Base-by-base conservation (phyloP, 2,329 filamentous ascomycete species). In the Botrytis pseudocinerea region DNA sequence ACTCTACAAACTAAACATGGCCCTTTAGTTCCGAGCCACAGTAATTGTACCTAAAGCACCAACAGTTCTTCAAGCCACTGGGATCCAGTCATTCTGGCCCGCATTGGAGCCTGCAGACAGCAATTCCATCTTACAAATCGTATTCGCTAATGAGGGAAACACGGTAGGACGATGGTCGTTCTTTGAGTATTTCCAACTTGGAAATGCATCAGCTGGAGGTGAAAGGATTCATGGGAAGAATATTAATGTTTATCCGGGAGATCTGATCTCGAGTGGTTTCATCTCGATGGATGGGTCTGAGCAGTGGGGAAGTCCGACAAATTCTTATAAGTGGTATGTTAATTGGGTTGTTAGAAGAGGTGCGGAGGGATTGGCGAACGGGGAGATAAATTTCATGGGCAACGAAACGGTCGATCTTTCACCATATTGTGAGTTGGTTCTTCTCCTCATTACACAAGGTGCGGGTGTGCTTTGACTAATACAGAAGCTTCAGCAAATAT, bases 91-190 rank as follows among this genome's bases (percentile, higher is more conserved):
- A 38, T 51, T 71, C 32, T 71, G 60, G 60, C 60, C 69, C 6
- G 69, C 57, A 14, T 32, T 71, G 4, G 42, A 71, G 28, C 69
- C 60, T 20, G 28, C 42, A 6, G 18, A 18, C 22, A 48, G 38
- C 32, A 82, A 4, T 77, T 76, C 60, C 14, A 51, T 71, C 14
- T 18, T 71, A 16, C 60, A 71, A 32, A 65, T 42, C 8, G 60
- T 71, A 32, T 7, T 57, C 20, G 69, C 69, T 5, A 71, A 66
- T 57, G 46, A 57, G 22, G 69, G 69, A 20, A 22, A 22, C 1
- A 20, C 38, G 9, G 18, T 64, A 22, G 60, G 69, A 3, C 22
- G 54, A 3, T 71, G 69, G 69, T 66, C 35, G 14, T 64, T 71
- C 6, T 64, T 71, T 9, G 42, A 40, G 16, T 54, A 68, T 42